Conservation (phyloP, 129 eudicot species). For the Silybum marianum region DNA sequence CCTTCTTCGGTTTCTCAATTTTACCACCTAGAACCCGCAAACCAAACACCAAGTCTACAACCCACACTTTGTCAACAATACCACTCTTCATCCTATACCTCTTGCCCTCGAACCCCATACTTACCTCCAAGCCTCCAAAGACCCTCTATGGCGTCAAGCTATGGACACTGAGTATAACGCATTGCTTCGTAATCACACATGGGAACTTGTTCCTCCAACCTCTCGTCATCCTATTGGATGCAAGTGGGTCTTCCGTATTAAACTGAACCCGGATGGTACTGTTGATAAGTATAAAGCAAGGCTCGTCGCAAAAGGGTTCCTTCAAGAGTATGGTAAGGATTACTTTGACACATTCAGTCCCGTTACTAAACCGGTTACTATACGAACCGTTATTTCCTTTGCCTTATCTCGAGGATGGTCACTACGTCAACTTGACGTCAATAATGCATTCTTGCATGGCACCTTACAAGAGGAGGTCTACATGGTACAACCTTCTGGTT, state of each 20-base stretch:
- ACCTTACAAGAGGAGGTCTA: too few species aligned
- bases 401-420: too few species aligned
- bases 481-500: too few species aligned
- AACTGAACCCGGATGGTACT: constrained; percentile 6
- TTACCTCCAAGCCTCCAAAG: neutral
- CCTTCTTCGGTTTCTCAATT: neutral
- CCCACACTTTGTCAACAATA: constrained; percentile 2
- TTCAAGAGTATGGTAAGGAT: too few species aligned
- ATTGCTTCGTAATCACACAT: neutral
- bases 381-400: too few species aligned
- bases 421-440: too few species aligned
- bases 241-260: constrained; percentile 18
- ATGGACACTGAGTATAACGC: neutral
- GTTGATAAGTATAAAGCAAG: too few species aligned
- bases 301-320: too few species aligned
- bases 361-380: too few species aligned
- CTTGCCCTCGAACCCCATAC: neutral
- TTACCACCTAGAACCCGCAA: constrained; percentile 4
- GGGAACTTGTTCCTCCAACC: constrained; percentile 9
- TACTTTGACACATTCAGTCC: too few species aligned
- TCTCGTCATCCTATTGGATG: neutral
- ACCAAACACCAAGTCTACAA: constrained; percentile 7
- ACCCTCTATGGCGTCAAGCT: neutral
- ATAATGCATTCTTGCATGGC: too few species aligned
- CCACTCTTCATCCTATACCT: constrained; percentile 14